A percentile compares a stretch with the other conserved stretches of the same genome.
Conservation (phyloP, 306 rosid genomes). For the Malus fusca region DNA sequence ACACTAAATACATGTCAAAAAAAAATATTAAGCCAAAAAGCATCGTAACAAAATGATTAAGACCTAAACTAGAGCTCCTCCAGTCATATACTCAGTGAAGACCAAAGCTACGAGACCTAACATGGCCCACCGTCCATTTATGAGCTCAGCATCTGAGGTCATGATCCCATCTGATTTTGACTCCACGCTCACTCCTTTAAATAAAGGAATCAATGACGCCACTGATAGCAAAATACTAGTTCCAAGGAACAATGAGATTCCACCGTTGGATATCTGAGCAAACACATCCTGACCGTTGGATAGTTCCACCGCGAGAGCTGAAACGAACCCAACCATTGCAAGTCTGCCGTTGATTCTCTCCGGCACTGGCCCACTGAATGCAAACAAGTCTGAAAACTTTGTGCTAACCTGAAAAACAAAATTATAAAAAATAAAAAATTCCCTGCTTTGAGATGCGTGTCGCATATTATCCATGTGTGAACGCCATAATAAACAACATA, state of each 20-base stretch:
- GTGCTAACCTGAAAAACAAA: conserved; percentile 31
- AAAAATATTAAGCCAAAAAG: too few species aligned
- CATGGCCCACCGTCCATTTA: conserved; percentile 87
- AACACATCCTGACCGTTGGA: conserved; percentile 55
- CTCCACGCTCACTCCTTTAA: conserved; percentile 61
- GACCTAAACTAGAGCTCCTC: background rate
- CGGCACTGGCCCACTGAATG: conserved; percentile 76
- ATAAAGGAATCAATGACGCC: conserved; percentile 65
- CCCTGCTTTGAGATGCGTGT: background rate
- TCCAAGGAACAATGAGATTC: conserved; percentile 52
- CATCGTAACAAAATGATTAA: background rate
- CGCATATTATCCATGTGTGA: background rate
- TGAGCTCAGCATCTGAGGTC: conserved; percentile 61
- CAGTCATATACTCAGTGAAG: conserved; percentile 41
- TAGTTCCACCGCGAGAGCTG: conserved; percentile 58
- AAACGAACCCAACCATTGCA: conserved; percentile 78
- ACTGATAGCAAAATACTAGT: conserved; percentile 42
- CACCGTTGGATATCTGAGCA: conserved; percentile 58
- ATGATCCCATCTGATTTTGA: conserved; percentile 48
- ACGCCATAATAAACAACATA: too few species aligned
- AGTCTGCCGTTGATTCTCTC: conserved; percentile 86
- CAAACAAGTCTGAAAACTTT: conserved; percentile 49
- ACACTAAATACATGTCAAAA: too few species aligned
- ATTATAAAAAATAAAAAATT: too few species aligned
- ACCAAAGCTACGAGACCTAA: conserved; percentile 71